These are phyloP conservation scores for Paecilomyces sp. DNA, from an alignment of 2,329 filamentous ascomycete species.

Conservation along the genomic window DNA sequence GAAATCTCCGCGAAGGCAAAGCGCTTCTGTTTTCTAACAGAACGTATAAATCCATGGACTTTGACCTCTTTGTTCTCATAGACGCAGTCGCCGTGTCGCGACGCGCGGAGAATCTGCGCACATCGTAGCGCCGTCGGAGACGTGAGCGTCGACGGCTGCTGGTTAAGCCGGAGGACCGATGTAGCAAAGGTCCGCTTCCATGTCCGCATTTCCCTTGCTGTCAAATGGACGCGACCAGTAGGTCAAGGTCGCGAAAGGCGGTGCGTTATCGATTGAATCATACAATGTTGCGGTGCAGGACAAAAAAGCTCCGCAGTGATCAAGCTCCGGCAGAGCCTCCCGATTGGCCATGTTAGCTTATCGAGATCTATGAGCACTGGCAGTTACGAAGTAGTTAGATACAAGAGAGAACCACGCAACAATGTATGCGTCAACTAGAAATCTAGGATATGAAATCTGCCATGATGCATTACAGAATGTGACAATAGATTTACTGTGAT, in stretches of 20 bases:
- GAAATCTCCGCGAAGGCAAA: constrained; percentile 76
- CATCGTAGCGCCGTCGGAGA: constrained; percentile 24
- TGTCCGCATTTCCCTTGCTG: constrained; percentile 27
- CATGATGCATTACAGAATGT: neutral
- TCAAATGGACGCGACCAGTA: constrained; percentile 3
- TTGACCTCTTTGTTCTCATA: constrained; percentile 40
- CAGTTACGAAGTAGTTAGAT: neutral
- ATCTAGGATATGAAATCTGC: neutral
- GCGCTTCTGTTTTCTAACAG: constrained; percentile 78
- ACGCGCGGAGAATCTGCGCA: constrained; percentile 29
- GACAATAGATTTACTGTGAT: neutral
- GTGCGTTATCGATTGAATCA: neutral
- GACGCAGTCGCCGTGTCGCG: constrained; percentile 15
- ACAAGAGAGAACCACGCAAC: neutral
- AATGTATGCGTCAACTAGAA: no score
- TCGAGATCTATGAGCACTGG: neutral
- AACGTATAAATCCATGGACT: constrained; percentile 74
- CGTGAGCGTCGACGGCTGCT: constrained; percentile 10
- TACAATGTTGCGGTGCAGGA: neutral
- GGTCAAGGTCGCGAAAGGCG: neutral
- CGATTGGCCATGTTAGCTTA: neutral
- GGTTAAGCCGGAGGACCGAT: constrained; percentile 24
- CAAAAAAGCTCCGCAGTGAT: neutral
- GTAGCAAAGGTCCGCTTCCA: constrained; percentile 34
- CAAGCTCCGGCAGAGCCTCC: neutral